Evolutionary conservation across 148 eudicot genomes (phyloP).

Genomic region (Rheum nobile): DNA sequence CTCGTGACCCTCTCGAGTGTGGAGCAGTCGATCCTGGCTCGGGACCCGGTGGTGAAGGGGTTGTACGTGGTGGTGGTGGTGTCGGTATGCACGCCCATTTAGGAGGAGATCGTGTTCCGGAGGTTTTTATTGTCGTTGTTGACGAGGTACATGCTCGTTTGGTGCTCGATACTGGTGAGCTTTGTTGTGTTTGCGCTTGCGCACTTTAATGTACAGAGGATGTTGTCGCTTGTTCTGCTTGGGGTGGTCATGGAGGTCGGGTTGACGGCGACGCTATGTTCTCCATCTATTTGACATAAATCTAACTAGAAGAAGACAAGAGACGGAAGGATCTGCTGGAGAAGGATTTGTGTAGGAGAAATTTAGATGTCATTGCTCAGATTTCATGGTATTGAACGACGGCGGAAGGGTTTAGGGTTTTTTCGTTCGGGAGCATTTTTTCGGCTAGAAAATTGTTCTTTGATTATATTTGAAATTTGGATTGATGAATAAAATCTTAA

Average conservation of each 20-base stretch:
- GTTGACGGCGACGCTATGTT: no score
- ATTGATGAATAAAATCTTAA: no score
- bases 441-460: no score
- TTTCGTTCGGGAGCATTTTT: no score
- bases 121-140: slow-evolving; percentile 82
- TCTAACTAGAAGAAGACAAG: no score
- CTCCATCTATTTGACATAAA: no score
- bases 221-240: slow-evolving; percentile 63
- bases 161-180: slow-evolving; percentile 71
- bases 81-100: slow-evolving; percentile 67
- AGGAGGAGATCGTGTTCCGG: slow-evolving; percentile 79
- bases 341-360: no score
- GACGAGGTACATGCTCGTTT: slow-evolving; percentile 78
- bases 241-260: slow-evolving; percentile 75
- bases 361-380: no score
- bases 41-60: slow-evolving; percentile 74
- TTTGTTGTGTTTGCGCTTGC: slow-evolving; percentile 73
- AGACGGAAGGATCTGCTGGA: no score
- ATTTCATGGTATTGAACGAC: no score
- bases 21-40: slow-evolving; percentile 67
- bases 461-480: no score
- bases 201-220: slow-evolving; percentile 74
- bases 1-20: slow-evolving; percentile 65
- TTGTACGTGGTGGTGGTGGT: slow-evolving; percentile 57
- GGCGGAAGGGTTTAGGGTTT: no score